These are phyloP conservation scores for Talaromyces sp. DNA, from an alignment of 2,329 filamentous ascomycete genomes.

Conservation along the genomic window DNA sequence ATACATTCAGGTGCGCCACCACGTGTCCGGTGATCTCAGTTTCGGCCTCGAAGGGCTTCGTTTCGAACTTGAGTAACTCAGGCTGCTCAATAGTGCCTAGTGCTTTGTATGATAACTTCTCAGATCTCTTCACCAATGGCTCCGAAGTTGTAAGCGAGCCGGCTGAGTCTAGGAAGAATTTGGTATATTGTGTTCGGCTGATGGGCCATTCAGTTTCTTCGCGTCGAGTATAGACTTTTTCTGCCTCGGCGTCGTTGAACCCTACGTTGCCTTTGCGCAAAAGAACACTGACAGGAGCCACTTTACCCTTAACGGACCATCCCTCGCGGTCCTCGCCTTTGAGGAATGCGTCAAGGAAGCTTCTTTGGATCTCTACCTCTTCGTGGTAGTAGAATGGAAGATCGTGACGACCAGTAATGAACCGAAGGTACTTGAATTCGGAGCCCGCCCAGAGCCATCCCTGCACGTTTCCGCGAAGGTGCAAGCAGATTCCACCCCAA, in stretches of 20 bases:
- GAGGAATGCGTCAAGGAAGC: slow-evolving; percentile 68
- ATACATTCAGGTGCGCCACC: slow-evolving; percentile 62
- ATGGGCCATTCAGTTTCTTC: slow-evolving; percentile 65
- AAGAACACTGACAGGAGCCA: slow-evolving; percentile 58
- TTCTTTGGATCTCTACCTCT: slow-evolving; percentile 64
- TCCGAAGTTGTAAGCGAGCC: neutral
- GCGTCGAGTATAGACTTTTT: slow-evolving; percentile 55
- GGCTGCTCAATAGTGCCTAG: slow-evolving; percentile 56
- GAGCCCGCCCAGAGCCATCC: slow-evolving; percentile 63
- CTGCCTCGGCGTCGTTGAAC: slow-evolving; percentile 61
- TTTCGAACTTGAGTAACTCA: slow-evolving; percentile 57
- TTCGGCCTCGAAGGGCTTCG: slow-evolving; percentile 56
- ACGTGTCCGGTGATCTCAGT: slow-evolving; percentile 69
- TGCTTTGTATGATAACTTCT: slow-evolving; percentile 56
- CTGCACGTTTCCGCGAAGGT: slow-evolving; percentile 66
- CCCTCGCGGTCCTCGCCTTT: slow-evolving; percentile 58
- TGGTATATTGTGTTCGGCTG: slow-evolving; percentile 60
- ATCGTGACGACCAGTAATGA: slow-evolving; percentile 68
- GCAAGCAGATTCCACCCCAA: slow-evolving; percentile 67
- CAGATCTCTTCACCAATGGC: neutral
- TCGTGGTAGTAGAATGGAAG: slow-evolving; percentile 69
- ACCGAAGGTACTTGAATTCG: slow-evolving; percentile 64
- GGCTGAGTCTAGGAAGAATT: slow-evolving; percentile 55
- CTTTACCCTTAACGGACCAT: slow-evolving; percentile 48
- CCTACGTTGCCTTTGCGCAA: slow-evolving; percentile 65